These are phyloP conservation scores for Solanum microdontum DNA, from an alignment of 257 asterid genomes.

Conservation along the genomic window DNA sequence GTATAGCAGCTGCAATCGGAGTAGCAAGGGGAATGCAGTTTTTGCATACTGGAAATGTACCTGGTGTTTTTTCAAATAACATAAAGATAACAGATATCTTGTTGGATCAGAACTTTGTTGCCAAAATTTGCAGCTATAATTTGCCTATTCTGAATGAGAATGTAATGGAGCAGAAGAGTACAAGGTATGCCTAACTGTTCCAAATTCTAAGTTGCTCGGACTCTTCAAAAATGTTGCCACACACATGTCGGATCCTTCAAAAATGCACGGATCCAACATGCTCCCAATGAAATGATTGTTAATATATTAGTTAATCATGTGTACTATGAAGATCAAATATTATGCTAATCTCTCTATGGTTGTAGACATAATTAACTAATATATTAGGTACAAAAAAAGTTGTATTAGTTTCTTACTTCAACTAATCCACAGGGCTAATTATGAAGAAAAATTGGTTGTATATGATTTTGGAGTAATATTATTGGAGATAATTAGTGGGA, in stretches of 20 bases:
- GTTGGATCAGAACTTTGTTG: conserved; percentile 61
- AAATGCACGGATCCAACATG: neutral
- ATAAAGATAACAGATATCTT: conserved; percentile 59
- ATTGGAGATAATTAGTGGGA: conserved; percentile 66
- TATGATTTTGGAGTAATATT: conserved; percentile 70
- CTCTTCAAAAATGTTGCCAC: neutral
- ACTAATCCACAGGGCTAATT: conserved; percentile 31
- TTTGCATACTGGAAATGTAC: conserved; percentile 74
- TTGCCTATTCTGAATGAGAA: conserved; percentile 57
- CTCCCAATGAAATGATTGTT: no score
- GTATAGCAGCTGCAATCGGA: conserved; percentile 72
- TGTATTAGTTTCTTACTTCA: neutral
- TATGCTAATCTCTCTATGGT: neutral
- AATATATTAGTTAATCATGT: neutral
- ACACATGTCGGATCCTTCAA: neutral
- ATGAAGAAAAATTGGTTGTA: conserved; percentile 54
- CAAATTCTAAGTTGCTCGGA: neutral
- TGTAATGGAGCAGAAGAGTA: conserved; percentile 30
- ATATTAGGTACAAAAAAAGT: neutral
- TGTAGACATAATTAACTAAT: neutral
- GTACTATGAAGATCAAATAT: neutral
- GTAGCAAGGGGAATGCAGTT: conserved; percentile 93
- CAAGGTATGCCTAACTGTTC: conserved; percentile 30
- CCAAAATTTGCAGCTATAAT: conserved; percentile 68
- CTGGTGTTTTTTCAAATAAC: conserved; percentile 52